Percentiles rank a stretch among this genome's conserved stretches.
These are phyloP conservation scores for Exophiala lecanii-corni DNA, from an alignment of 2,329 filamentous ascomycete genomes.

Conservation along the genomic window DNA sequence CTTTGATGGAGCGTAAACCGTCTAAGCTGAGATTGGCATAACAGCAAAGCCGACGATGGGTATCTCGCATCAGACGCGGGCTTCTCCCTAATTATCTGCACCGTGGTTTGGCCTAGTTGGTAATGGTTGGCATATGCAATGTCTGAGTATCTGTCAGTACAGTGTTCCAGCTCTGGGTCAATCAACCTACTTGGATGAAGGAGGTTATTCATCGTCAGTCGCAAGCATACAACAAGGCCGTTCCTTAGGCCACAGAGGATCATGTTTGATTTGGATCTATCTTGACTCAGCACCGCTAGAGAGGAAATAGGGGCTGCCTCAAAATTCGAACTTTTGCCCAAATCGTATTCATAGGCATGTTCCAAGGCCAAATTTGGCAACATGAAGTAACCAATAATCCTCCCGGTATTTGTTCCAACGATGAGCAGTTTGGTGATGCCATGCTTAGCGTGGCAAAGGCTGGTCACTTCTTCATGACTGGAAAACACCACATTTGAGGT, in stretches of 20 bases:
- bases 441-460: constrained; percentile 9
- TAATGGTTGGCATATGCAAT: constrained; percentile 17
- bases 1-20: constrained; percentile 19
- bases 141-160: constrained; percentile 11
- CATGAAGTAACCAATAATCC: constrained; percentile 32
- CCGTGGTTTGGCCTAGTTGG: constrained; percentile 15
- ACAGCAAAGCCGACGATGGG: constrained; percentile 15
- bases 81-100: constrained; percentile 11
- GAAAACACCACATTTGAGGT: constrained; percentile 1
- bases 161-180: too few relatives aligned
- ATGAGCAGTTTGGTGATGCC: constrained; percentile 31
- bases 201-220: constrained; percentile 31
- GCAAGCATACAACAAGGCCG: constrained; percentile 39
- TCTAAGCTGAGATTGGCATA: constrained; percentile 14
- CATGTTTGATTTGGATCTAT: constrained; percentile 16
- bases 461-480: constrained; percentile 4
- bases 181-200: too few relatives aligned
- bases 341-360: constrained; percentile 6
- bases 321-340: constrained; percentile 28
- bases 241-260: constrained; percentile 44
- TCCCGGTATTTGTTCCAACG: constrained; percentile 38
- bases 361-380: constrained; percentile 15
- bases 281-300: constrained; percentile 26
- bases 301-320: constrained; percentile 35
- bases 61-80: background rate